Base-by-base conservation (phyloP, 768 basidiomycete genomes). In the Trametes gibbosa region DNA sequence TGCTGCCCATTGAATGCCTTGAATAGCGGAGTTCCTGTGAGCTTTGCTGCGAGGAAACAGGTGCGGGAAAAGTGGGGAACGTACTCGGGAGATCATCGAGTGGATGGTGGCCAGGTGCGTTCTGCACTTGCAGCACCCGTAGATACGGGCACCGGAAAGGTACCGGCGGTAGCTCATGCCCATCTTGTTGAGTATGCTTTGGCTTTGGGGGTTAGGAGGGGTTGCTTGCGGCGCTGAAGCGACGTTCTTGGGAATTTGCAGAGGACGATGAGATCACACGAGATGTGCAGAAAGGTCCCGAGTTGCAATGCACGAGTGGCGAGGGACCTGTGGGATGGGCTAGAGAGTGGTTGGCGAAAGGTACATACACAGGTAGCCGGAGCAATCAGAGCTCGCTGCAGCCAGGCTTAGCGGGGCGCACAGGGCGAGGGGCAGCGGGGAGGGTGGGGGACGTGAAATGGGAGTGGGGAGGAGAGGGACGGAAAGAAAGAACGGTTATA, bases 1-100 rank as follows among this genome's bases (percentile, higher is more conserved):
- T 97, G 94, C 74, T 97, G 94, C 25, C 96, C 96, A 63, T 92
- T 95, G 81, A 98, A 98, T 43, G 92, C 91, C 96, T 98, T 42
- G 53, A 61, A 49, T 49, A 53, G 27, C 17, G 32, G 35, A 40
- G 23, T 52, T n/a, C 10, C 21, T 10, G 32, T 64, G 47, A 65
- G 62, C 34, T 23, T 24, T 19, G 23, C 41, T 39, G 32, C 19
- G 9, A 16, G 51, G 19, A 53, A 17, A 19, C 16, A 16, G 2
- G n/a, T 41, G 52, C 17, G 46, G 43, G 45, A 39, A 19, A 48
- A 29, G 19, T 24, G 45, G 54, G 43, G 35, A 10, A 76, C 86
- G 66, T 65, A 92, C 93, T 72, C 92, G 81, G 59, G 92, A 94
- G 66, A 95, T 84, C 89, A 95, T 93, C 43, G 88, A 86, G 71